Percentiles rank a stretch among this genome's conserved stretches.
These are phyloP conservation scores for Arbutus unedo DNA, from an alignment of 148 eudicot genomes.

Conservation along the genomic window DNA sequence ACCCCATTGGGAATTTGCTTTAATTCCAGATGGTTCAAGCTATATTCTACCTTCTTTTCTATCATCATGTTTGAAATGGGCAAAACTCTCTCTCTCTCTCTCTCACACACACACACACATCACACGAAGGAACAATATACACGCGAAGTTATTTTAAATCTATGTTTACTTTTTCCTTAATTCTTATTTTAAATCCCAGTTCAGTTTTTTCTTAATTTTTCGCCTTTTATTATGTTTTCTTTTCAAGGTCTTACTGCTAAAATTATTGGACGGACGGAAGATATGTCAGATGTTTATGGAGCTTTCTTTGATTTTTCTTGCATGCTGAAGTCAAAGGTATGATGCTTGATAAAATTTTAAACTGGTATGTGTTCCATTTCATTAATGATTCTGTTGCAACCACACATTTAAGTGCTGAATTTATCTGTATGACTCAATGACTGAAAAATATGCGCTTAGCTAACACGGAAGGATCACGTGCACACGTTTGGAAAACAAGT, in stretches of 20 bases:
- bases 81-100: neutral
- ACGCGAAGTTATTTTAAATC: neutral
- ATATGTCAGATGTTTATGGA: constrained; percentile 84
- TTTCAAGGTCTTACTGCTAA: constrained; percentile 78
- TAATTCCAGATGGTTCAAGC: neutral
- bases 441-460: neutral
- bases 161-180: neutral
- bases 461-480: neutral
- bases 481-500: neutral
- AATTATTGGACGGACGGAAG: constrained; percentile 60
- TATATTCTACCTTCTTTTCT: neutral
- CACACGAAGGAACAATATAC: neutral
- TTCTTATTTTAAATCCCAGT: neutral
- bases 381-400: neutral
- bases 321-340: constrained; percentile 76
- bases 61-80: neutral
- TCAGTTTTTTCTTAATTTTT: neutral
- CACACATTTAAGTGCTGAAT: neutral
- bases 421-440: neutral
- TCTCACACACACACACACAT: neutral
- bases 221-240: neutral
- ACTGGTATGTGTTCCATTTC: neutral
- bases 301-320: constrained; percentile 80
- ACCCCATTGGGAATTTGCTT: neutral
- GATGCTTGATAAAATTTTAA: neutral